A percentile compares a stretch with the other conserved stretches of the same genome.
These are phyloP conservation scores for Nepenthes alata DNA, from an alignment of 179 eudicot species.

Conservation along the genomic window DNA sequence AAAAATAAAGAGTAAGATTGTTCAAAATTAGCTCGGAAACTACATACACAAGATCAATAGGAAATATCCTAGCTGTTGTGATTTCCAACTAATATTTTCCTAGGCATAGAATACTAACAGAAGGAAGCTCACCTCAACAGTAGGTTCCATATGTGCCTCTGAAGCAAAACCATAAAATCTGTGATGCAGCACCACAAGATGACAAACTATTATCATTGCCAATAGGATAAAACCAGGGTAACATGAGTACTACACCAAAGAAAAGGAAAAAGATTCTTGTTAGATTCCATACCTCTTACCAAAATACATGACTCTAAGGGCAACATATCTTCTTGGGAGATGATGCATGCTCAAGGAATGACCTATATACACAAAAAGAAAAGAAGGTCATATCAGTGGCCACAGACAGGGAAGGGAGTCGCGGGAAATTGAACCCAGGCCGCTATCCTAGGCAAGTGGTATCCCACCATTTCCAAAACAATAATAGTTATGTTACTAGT, in stretches of 20 bases:
- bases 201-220: neutral
- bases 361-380: slow-evolving; percentile 14
- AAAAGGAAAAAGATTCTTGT: neutral
- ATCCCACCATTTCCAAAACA: neutral
- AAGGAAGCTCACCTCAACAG: slow-evolving; percentile 54
- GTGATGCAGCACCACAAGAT: slow-evolving; percentile 7
- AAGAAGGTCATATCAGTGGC: too few relatives aligned
- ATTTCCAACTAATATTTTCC: neutral
- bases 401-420: too few relatives aligned
- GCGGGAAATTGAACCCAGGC: too few relatives aligned
- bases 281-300: slow-evolving; percentile 57
- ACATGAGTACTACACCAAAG: neutral
- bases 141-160: slow-evolving; percentile 90
- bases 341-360: slow-evolving; percentile 20
- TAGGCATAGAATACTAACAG: neutral
- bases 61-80: too few relatives aligned
- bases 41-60: too few relatives aligned
- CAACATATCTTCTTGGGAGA: slow-evolving; percentile 51
- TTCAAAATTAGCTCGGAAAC: too few relatives aligned
- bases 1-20: too few relatives aligned
- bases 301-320: slow-evolving; percentile 81
- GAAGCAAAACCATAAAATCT: slow-evolving; percentile 92
- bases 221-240: neutral
- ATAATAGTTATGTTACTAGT: neutral
- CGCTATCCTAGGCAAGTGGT: too few relatives aligned